These are phyloP conservation scores for Pleodorina starrii DNA, from an alignment of 139 green algal genomes.

Conservation along the genomic window DNA sequence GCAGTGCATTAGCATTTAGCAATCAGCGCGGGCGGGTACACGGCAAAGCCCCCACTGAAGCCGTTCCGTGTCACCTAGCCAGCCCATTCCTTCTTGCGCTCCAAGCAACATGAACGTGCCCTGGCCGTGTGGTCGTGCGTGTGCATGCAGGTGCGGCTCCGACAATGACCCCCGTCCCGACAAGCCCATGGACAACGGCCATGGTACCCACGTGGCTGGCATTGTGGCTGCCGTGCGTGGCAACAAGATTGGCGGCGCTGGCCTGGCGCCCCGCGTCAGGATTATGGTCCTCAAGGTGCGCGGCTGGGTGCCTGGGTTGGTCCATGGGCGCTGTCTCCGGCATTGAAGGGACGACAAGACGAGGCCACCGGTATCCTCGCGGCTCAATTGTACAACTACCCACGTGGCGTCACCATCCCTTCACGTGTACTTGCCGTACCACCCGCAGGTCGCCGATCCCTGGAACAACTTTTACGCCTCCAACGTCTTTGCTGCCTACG, in stretches of 20 bases:
- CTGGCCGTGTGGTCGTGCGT: too few species aligned
- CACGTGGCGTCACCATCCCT: not conserved
- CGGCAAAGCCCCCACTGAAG: too few species aligned
- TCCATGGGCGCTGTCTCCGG: too few species aligned
- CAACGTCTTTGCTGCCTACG: not conserved
- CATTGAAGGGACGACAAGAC: too few species aligned
- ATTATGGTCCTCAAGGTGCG: slow-evolving; percentile 12
- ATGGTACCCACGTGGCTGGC: slow-evolving; percentile 23
- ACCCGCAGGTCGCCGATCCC: not conserved
- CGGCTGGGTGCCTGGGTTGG: too few species aligned
- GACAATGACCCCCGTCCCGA: not conserved
- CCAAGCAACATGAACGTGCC: not conserved
- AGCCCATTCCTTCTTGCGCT: too few species aligned
- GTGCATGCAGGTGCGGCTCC: not conserved
- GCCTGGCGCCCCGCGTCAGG: slow-evolving; percentile 1
- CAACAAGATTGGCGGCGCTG: not conserved
- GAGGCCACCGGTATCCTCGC: too few species aligned
- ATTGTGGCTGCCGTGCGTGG: not conserved
- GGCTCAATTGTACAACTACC: too few species aligned
- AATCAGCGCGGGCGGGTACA: too few species aligned
- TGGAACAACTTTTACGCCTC: not conserved
- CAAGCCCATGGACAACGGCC: not conserved
- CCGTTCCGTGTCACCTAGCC: too few species aligned
- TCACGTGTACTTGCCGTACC: too few species aligned
- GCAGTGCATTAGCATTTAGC: too few species aligned